Base-by-base conservation (phyloP, 352 stramenopile species). In the Pythium diclinum region DNA sequence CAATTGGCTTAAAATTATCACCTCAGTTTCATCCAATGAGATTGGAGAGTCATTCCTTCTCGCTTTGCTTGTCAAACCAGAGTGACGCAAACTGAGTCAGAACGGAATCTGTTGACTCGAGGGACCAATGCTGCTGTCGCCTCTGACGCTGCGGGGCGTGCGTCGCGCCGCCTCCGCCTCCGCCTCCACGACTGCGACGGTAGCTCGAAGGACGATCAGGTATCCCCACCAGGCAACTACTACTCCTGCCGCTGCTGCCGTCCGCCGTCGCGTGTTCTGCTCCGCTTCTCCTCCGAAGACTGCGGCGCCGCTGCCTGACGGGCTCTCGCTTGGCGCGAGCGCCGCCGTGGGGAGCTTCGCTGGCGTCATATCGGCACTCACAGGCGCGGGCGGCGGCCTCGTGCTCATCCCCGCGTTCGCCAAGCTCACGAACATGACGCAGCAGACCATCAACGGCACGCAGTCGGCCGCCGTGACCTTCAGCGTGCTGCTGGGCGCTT, bases 381-480 rank as follows among this genome's bases (percentile, higher is more conserved):
- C 86, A 10, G 86, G 86, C 60, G 84, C 92, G 21, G 86, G 86
- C 17, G 62, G 62, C 14, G 86, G 86, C 17, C 81, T 92, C 55
- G 81, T 94, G 49, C 77, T 94, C 61, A 89, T 94, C 69, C 83
- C 86, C 36, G 81, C 76, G 19, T 69, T 94, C 69, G 86, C 84
- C 56, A 89, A 87, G 65, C 89, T 87, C 71, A 92, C 86, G 38
- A 78, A 69, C n/a, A 69, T 94, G 38, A 63, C 82, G 8, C 86
- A 94, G 68, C 86, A 94, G 49, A 79, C 79, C 8, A 82, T 94
- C 54, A 94, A 94, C 53, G 86, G 86, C 69, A 94, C 86, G 23
- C 91, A 84, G 11, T 68, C 91, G 51, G 84, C 79, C 32, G 82
- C 86, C 7, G 84, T 94, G 47, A 83, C 81, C 16, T 72, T 94